Conservation (phyloP, 345 rosid genomes). For the Salix viminalis region DNA sequence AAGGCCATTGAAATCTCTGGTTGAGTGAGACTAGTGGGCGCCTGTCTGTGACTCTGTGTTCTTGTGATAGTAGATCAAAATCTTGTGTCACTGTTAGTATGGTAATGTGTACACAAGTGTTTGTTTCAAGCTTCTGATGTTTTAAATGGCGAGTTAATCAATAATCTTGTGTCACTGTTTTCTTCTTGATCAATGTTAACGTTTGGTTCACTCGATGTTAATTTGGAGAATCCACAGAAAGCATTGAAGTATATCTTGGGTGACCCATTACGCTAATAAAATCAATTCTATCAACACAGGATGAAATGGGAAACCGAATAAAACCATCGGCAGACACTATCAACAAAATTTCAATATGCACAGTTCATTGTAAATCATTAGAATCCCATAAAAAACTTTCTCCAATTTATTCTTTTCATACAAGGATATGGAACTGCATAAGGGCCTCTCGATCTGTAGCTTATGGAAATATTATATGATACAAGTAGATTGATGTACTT, state of each 20-base stretch:
- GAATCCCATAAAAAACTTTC: not conserved
- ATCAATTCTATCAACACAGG: too few relatives aligned
- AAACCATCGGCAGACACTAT: too few relatives aligned
- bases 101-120: not conserved
- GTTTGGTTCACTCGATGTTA: too few relatives aligned
- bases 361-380: too few relatives aligned
- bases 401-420: too few relatives aligned
- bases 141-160: too few relatives aligned
- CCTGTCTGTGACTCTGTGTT: not conserved
- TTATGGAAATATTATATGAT: not conserved
- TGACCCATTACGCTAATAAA: too few relatives aligned
- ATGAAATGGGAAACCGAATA: too few relatives aligned
- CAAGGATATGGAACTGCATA: not conserved
- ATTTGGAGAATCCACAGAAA: too few relatives aligned
- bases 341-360: not conserved
- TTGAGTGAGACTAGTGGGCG: not conserved
- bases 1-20: not conserved
- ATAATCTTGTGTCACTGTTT: too few relatives aligned
- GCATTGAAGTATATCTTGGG: too few relatives aligned
- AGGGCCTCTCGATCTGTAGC: not conserved
- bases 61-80: not conserved
- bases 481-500: not conserved
- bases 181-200: too few relatives aligned
- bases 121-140: not conserved
- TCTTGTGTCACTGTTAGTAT: not conserved